Base-by-base conservation (phyloP, 768 basidiomycete species). In the Psilocybe azurescens region DNA sequence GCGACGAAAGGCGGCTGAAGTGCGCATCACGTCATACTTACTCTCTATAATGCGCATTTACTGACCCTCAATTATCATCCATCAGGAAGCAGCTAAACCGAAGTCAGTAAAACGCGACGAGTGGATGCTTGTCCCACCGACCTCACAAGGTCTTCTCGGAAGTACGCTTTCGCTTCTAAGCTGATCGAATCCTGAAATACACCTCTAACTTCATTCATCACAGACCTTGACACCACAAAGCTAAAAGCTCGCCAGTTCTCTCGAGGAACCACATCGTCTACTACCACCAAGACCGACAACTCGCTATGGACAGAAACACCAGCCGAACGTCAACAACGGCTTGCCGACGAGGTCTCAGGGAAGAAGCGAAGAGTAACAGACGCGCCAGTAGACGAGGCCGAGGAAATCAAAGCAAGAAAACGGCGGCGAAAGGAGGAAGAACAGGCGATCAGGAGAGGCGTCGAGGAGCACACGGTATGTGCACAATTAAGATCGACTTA, bases 231-330 rank as follows among this genome's bases (percentile, higher is more conserved):
- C 75, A 92, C 95, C 0, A 89, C 92, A 3, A 94, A 92, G 70
- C 77, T 95, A 20, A 90, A 88, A 73, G 78, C 86, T 2, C 88
- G 94, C 20, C 90, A 93, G 71, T 96, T 96, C 75, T 86, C 90
- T n/a, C 80, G 84, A 11, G 66, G 71, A 56, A 77, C 86, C 24
- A 65, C 76, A n/a, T 79, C 81, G 14, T 73, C 86, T 13, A 67
- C 73, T 2, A 72, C 77, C 11, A 75, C 79, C 1, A 74, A 79
- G 48, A 75, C 75, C 6, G 91, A 91, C 66, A 83, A 76, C 58
- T 89, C 88, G 2, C 81, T 97, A 11, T 99, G 97, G 97, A 99
- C 97, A 0, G 97, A 99, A 79, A 98, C 97, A 0, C 97, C 97
- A 0, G 89, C 89, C 0, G 94, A 99, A 72, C 84, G 90, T 14